Evolutionary conservation across 257 asterid genomes (phyloP).

Genomic region (Solanum corneliomulleri): DNA sequence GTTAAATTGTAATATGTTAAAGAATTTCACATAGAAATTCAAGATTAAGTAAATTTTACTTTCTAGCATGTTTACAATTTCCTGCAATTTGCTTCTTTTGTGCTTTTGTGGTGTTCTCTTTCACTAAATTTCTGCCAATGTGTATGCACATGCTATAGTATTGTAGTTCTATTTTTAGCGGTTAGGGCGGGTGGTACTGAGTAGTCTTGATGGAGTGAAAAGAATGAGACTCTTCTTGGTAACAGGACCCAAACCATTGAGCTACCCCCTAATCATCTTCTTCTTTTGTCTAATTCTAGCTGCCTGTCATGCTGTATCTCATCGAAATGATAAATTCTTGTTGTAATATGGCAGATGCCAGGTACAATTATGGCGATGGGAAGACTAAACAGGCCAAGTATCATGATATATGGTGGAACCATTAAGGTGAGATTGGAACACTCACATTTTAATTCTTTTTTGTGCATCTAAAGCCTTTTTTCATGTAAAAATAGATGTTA

Average conservation of each 20-base stretch:
- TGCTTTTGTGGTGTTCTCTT: background rate
- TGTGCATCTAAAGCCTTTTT: background rate
- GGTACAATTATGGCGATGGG: constrained; percentile 99
- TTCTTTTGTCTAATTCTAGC: background rate
- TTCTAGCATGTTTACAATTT: background rate
- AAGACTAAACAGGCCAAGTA: constrained; percentile 93
- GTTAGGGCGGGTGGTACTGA: background rate
- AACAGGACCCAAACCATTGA: background rate
- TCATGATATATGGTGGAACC: constrained; percentile 97
- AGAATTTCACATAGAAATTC: background rate
- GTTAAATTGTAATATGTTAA: background rate
- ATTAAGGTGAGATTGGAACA: constrained; percentile 59
- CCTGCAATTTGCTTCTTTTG: background rate
- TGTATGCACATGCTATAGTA: background rate
- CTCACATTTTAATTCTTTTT: background rate
- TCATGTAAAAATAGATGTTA: background rate
- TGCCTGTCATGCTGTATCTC: background rate
- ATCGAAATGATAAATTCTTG: background rate
- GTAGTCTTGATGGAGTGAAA: background rate
- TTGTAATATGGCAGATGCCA: constrained; percentile 67
- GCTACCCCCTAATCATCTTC: background rate
- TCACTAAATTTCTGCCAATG: background rate
- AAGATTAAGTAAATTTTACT: background rate
- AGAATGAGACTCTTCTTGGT: background rate
- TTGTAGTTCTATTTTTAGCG: background rate